Percentiles rank a stretch among this genome's conserved stretches.
Evolutionary conservation across 2,329 filamentous ascomycete species (phyloP).

Genomic region (Botrytis porri): DNA sequence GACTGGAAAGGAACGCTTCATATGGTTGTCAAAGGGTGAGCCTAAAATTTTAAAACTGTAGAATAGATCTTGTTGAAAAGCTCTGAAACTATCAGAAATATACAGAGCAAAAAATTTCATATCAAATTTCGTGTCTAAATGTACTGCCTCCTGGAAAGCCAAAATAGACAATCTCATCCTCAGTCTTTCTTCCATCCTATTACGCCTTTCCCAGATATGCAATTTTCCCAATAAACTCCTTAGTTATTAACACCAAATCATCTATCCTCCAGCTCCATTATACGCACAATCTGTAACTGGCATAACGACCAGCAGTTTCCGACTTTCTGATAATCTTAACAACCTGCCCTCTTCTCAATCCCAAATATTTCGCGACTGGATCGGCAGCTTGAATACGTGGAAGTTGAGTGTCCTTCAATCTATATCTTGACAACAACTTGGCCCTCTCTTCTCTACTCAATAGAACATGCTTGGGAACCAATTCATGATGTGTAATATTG

Average conservation of each 20-base stretch:
- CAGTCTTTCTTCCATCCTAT: slow-evolving; percentile 2
- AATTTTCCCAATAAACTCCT: slow-evolving; percentile 28
- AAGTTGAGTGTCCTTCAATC: slow-evolving; percentile 95
- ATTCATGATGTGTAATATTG: slow-evolving; percentile 96
- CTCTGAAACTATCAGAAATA: slow-evolving; percentile 9
- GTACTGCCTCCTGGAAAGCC: neutral
- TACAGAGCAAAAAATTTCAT: neutral
- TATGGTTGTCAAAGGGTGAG: neutral
- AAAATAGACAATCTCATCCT: slow-evolving; percentile 4
- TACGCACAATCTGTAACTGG: slow-evolving; percentile 79
- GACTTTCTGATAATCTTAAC: slow-evolving; percentile 97
- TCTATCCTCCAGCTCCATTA: slow-evolving; percentile 37
- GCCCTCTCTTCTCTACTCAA: slow-evolving; percentile 88
- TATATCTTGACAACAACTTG: slow-evolving; percentile 81
- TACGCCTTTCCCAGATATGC: slow-evolving; percentile 17
- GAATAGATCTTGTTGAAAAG: slow-evolving; percentile 7
- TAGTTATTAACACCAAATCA: slow-evolving; percentile 22
- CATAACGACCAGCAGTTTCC: slow-evolving; percentile 94
- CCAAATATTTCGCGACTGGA: slow-evolving; percentile 88
- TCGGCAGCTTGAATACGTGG: slow-evolving; percentile 89
- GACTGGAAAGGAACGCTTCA: neutral
- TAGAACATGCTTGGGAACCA: slow-evolving; percentile 90
- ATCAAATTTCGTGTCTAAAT: neutral
- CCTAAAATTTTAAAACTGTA: neutral
- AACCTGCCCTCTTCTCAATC: slow-evolving; percentile 85